Percentiles rank a stretch among this genome's conserved stretches.
These are phyloP conservation scores for Leishmania tarentolae DNA, from an alignment of 208 protist genomes.

Conservation along the genomic window DNA sequence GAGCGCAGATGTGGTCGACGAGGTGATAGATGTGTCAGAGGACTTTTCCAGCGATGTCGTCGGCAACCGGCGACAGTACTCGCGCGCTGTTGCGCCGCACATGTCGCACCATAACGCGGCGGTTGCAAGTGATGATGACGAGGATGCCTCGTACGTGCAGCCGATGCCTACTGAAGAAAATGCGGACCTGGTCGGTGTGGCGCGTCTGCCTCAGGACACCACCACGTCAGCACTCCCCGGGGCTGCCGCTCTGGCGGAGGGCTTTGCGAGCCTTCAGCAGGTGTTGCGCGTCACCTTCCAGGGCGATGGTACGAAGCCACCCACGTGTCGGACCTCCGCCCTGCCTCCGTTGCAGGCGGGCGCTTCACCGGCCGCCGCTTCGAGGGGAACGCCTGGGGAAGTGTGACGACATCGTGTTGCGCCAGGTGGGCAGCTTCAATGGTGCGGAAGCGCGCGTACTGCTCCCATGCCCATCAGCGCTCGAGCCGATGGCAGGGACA, in stretches of 20 bases:
- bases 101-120: background rate
- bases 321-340: background rate
- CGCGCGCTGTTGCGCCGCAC: background rate
- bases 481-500: background rate
- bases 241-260: slow-evolving; percentile 35
- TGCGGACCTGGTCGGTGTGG: slow-evolving; percentile 28
- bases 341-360: slow-evolving; percentile 2
- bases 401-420: no score
- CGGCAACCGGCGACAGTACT: background rate
- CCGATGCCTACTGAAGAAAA: slow-evolving; percentile 30
- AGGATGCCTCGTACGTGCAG: slow-evolving; percentile 42
- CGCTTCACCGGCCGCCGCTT: background rate
- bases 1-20: slow-evolving; percentile 26
- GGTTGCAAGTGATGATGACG: slow-evolving; percentile 21
- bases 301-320: background rate
- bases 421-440: background rate
- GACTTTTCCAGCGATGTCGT: background rate
- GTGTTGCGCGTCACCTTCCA: slow-evolving; percentile 29
- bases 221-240: slow-evolving; percentile 10
- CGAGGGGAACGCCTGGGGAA: background rate
- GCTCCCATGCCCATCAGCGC: background rate
- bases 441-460: background rate
- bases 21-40: slow-evolving; percentile 17
- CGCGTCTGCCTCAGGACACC: slow-evolving; percentile 14
- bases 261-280: slow-evolving; percentile 39